Percentiles rank a stretch among this genome's conserved stretches.
phyloP scores from a whole-genome alignment of 129 eudicot genomes.

The Flaveria brownii region DNA sequence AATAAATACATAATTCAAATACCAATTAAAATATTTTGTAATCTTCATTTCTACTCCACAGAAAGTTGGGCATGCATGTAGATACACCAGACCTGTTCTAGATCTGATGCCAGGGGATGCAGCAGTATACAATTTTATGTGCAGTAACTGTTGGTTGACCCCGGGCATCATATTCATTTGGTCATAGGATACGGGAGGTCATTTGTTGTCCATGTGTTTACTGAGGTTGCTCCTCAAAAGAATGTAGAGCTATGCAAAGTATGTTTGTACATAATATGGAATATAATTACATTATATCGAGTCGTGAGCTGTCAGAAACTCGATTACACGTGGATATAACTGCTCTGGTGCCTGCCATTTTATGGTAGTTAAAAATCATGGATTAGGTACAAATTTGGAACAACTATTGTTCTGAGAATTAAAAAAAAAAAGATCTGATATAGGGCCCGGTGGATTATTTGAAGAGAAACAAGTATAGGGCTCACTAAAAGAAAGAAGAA shows the following conservation, averaged over 20 bases:
- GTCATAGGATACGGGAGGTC: conserved; percentile 9
- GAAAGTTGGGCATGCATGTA: background rate
- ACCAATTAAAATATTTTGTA: background rate
- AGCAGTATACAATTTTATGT: conserved; percentile 3
- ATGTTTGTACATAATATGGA: conserved; percentile 21
- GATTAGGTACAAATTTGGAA: background rate
- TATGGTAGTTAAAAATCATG: background rate
- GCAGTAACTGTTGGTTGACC: conserved; percentile 4
- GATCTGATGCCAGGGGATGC: background rate
- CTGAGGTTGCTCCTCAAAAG: conserved; percentile 12
- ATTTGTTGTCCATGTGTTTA: conserved; percentile 8
- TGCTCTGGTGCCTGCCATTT: conserved; percentile 61
- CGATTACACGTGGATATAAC: conserved; percentile 57
- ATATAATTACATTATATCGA: conserved; percentile 24
- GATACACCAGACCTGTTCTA: background rate
- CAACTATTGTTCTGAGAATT: background rate
- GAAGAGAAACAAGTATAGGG: background rate
- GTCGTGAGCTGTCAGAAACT: conserved; percentile 52
- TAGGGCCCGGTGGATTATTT: background rate
- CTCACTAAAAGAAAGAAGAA: background rate
- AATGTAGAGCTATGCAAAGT: conserved; percentile 10
- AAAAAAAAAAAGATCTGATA: background rate
- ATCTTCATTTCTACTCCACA: background rate
- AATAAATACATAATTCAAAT: conserved; percentile 5
- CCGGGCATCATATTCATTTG: conserved; percentile 9